Base-by-base conservation (phyloP, 1,139 yeast genomes). In the Saccharomyces hybrid region DNA sequence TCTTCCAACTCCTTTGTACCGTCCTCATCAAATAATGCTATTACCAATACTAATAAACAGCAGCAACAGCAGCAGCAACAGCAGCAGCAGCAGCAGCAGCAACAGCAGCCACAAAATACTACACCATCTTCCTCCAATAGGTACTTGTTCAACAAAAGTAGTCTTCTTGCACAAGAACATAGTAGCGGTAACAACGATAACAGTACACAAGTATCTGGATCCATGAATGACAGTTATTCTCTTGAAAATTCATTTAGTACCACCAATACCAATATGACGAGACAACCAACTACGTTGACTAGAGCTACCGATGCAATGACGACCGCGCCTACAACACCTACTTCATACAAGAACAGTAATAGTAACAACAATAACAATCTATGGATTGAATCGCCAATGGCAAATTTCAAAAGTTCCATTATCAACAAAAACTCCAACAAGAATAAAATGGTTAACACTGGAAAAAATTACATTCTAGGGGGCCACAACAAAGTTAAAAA, bases 381-480 rank as follows among this genome's bases (percentile, higher is more conserved):
- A 20, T 59, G 64, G 62, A 53, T 53, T 13, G 58, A 52, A 42
- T 55, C 62, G 11, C 54, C 60, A 11, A 51, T 51, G 25, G 38
- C 48, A 47, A 58, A 47, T 51, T 58, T 54, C 31, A 46, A 46
- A 46, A 8, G 48, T 9, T 46, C 31, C 5, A 25, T 46, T 1
- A 44, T 53, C 11, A 50, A 44, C 13, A 38, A 51, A 9, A 55
- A 55, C 16, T 55, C 55, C 25, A 47, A 51, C 9, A 42, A 53
- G 16, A 59, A 56, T 28, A 65, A 61, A 51, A 61, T 64, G 11
- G 70, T 66, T 1, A 64, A 55, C 48, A 66, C 69, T 7, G 70
- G 71, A 5, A 67, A 67, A 50, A 66, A 65, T 55, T 66, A 67
- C 51, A 67, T 66, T n/a, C 54, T 66, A 6, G 70, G 71, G 13